Base-by-base conservation (phyloP, 2,329 filamentous ascomycete species). In the Fonsecaea erecta region DNA sequence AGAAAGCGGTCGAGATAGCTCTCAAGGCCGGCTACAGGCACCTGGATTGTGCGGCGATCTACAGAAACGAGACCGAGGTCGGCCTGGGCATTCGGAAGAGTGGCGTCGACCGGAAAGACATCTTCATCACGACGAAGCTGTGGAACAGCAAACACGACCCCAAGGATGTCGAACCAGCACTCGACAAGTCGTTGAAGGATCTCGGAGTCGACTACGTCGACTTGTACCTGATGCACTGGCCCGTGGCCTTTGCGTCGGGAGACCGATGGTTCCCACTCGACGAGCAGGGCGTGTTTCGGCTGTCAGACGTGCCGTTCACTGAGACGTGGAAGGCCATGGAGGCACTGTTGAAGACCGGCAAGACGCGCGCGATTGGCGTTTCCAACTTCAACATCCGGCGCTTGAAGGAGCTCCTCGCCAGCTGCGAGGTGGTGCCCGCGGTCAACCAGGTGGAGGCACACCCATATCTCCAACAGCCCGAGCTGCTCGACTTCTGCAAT, bases 361-460 rank as follows among this genome's bases (percentile, higher is more conserved):
- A 80, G 73, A 73, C 71, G 40, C 75, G 76, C 56, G 74, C 78
- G 43, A 74, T 80, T 51, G 78, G 79, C 71, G 78, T 81, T 34
- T 79, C 77, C 61, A 80, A 80, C 74, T 77, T 78, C 72, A 77
- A 70, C 48, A 73, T 75, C 43, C 65, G 60, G 1, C 66, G 67
- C 73, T n/a, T 69, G 18, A 58, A 69, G 52, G 51, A 64, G 34
- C 59, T 69, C 12, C 62, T 69, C 21, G 43, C 48, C 28, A 52
- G 11, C 12, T 28, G 43, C 55, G 32, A 65, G 16, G 56, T 63
- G 6, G 67, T 69, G 1, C 88, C 88, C 0, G 85, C 85, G 1
- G 83, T 84, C 70, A 90, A 90, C 77, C 88, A 90, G 77, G 86
- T 90, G 68, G 88, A 90, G 74, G 86, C 86, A 58, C 87, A 90